phyloP scores from a whole-genome alignment of 805 yeast genomes.

The Suhomyces sp. region DNA sequence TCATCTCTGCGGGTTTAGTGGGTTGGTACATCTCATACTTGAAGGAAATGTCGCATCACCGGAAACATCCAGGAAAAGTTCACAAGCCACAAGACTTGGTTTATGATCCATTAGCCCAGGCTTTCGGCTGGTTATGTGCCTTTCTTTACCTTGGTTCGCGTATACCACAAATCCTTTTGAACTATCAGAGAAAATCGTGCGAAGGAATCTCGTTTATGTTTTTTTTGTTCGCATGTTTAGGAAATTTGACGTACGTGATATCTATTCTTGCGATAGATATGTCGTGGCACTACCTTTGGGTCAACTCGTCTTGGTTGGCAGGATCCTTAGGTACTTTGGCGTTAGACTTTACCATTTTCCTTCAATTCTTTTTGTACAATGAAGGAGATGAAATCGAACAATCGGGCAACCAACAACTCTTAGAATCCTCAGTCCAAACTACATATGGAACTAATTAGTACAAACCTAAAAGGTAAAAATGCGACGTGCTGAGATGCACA shows the following conservation, averaged over 20 bases:
- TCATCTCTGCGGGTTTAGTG: constrained; percentile 73
- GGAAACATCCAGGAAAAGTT: constrained; percentile 25
- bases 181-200: constrained; percentile 83
- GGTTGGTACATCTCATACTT: constrained; percentile 79
- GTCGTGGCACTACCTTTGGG: constrained; percentile 64
- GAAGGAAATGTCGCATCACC: constrained; percentile 37
- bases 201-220: constrained; percentile 94
- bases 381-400: constrained; percentile 15
- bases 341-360: constrained; percentile 79
- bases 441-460: not conserved
- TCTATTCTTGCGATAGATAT: constrained; percentile 77
- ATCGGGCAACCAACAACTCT: not conserved
- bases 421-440: not conserved
- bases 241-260: constrained; percentile 86
- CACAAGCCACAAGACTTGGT: constrained; percentile 46
- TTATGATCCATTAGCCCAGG: constrained; percentile 77
- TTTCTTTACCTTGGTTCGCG: constrained; percentile 79
- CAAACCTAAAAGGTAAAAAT: not conserved
- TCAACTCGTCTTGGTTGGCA: constrained; percentile 89
- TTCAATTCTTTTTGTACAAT: constrained; percentile 80
- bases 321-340: constrained; percentile 87
- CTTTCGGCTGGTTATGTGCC: constrained; percentile 83
- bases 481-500: too few relatives aligned
- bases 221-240: constrained; percentile 91
- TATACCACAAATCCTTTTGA: constrained; percentile 85